Evolutionary conservation across 345 rosid genomes (phyloP).

Genomic region (Rhodamnia rubescens): DNA sequence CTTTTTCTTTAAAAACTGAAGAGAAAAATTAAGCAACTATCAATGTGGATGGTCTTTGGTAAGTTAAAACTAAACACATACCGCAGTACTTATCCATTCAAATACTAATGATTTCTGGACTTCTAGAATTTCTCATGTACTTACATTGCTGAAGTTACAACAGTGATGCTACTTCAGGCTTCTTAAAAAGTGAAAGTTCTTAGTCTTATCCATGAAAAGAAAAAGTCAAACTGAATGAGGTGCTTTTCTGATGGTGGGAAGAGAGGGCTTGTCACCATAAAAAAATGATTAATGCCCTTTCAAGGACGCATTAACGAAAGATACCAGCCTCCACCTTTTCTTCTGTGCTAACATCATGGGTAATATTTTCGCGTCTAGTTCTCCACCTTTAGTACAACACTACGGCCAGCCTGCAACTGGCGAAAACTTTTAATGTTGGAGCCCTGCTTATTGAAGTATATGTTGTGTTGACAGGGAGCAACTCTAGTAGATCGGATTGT

Average conservation of each 20-base stretch:
- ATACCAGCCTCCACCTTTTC: background rate
- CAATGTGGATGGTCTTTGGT: background rate
- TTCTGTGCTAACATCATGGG: background rate
- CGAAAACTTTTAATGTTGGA: background rate
- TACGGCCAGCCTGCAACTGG: background rate
- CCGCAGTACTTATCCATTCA: background rate
- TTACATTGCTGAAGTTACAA: background rate
- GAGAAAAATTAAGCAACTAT: background rate
- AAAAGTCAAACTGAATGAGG: background rate
- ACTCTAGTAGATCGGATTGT: slow-evolving; percentile 83
- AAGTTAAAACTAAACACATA: background rate
- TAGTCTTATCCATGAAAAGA: background rate
- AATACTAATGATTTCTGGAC: background rate
- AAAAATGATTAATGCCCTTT: background rate
- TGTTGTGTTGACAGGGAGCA: slow-evolving; percentile 55
- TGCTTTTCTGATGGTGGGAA: background rate
- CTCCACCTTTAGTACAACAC: background rate
- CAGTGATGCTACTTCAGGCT: background rate
- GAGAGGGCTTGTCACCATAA: background rate
- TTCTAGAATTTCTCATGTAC: background rate
- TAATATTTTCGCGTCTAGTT: background rate
- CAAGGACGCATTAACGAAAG: background rate
- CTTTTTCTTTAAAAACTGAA: background rate
- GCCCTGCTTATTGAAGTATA: background rate
- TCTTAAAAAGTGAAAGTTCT: background rate